Base-by-base conservation (phyloP, 2,329 filamentous ascomycete species). In the Penicillium corylophilum region DNA sequence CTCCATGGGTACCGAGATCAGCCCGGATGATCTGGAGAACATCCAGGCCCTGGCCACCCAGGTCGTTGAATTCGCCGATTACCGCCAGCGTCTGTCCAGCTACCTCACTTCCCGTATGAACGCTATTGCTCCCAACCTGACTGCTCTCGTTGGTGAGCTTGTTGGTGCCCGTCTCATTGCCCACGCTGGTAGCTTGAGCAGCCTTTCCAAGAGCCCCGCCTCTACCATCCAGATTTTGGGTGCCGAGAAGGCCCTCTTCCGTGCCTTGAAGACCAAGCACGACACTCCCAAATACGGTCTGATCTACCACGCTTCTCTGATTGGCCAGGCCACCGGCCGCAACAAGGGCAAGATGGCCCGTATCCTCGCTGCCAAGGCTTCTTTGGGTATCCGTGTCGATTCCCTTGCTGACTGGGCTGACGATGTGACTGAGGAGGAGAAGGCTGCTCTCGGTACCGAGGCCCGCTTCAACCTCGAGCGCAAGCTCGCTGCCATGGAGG, bases 311-410 rank as follows among this genome's bases (percentile, higher is more conserved):
- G 88, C 89, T 44, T 94, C 90, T 24, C 83, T 99, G 41, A 95
- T 99, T 60, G 95, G 94, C 40, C 94, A 99, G 78, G 94, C 94
- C 26, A 95, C 90, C 18, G 94, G 94, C 67, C 93, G 90, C 80
- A 97, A 97, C 81, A 99, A 99, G 86, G 94, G 94, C 66, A 99
- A 99, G 82, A 96, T 99, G 69, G 94, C 94, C 38, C 90, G 94
- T 82, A 91, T 96, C 80, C 83, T 99, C 55, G 89, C 94, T 44
- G 88, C 93, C 63, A 97, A 97, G 81, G 86, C 93, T 42, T 90
- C 94, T 23, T 84, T 99, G 45, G 92, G 92, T 80, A 81, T 96
- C 44, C 91, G 94, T 76, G 89, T 96, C 44, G 94, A 99, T 73
- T 90, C 94, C 24, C 82, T 95, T 40, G 85, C 86, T 48, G 88